These are phyloP conservation scores for Trichoderma sp. DNA, from an alignment of 2,329 filamentous ascomycete species.

Conservation along the genomic window DNA sequence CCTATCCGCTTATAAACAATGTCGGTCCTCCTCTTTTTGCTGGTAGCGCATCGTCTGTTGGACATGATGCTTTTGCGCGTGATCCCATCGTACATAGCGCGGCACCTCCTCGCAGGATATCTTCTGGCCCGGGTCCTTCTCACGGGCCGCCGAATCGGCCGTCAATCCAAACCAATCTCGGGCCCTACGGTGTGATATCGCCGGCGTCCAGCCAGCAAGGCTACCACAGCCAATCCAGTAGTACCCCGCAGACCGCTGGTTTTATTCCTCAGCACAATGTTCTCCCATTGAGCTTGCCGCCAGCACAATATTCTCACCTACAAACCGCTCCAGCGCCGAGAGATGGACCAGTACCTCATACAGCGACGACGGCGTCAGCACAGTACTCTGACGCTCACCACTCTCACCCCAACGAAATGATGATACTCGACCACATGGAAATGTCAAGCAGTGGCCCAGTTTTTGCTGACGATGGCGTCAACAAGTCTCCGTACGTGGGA, in stretches of 20 bases:
- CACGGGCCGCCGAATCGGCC: conserved; percentile 50
- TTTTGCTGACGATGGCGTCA: conserved; percentile 80
- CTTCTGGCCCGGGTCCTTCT: conserved; percentile 41
- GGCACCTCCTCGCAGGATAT: conserved; percentile 36
- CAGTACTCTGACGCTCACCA: conserved; percentile 54
- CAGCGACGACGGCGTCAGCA: conserved; percentile 39
- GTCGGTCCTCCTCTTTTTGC: conserved; percentile 46
- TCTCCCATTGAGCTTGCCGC: conserved; percentile 64
- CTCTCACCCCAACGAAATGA: conserved; percentile 57
- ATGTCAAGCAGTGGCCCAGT: conserved; percentile 76
- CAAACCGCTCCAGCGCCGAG: conserved; percentile 36
- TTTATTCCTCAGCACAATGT: conserved; percentile 67
- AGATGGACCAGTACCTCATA: conserved; percentile 46
- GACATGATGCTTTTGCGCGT: conserved; percentile 18
- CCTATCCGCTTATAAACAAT: conserved; percentile 52
- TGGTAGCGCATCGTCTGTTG: conserved; percentile 29
- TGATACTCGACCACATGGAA: conserved; percentile 65
- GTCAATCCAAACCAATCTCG: conserved; percentile 52
- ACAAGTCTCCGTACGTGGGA: conserved; percentile 80
- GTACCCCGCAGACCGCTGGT: conserved; percentile 50
- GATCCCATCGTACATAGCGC: conserved; percentile 10
- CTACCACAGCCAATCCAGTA: conserved; percentile 52
- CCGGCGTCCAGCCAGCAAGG: conserved; percentile 55
- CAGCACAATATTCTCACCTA: conserved; percentile 56
- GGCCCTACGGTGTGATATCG: conserved; percentile 57